Evolutionary conservation across 495 filamentous ascomycete species (phyloP), one percentile per base, ranked within the genome.

Genomic region (Hypoxylon fragiforme): DNA sequence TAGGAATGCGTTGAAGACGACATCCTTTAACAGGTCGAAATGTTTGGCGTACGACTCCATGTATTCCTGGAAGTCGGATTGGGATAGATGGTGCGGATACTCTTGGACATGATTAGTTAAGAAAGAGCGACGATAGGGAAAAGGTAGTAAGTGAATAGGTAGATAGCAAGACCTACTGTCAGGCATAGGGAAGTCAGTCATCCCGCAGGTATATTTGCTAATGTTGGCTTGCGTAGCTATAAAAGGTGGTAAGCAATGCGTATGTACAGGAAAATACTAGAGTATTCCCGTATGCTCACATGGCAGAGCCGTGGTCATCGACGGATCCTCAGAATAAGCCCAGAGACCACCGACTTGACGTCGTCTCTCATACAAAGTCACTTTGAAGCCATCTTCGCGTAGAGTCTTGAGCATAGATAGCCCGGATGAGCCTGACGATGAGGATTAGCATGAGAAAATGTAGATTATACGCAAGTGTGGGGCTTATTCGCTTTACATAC

Each of bases 311-410:
- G 68, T 60, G 0, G 68, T 71, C 41, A 62, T 55, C 6, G 45
- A 14, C 16, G 57, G 38, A 36, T 71, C 65, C 3, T 73, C 65
- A 28, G 64, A 55, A 54, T 66, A 74, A 8, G 64, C 65, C 72
- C 72, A 74, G 2, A 72, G 50, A 14, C 72, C 70, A 9, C 72
- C 72, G 28, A 74, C 64, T 19, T 57, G 55, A 19, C 50, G 34
- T 15, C 69, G 63, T 24, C 66, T 59, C 41, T 74, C 72, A 50
- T 64, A 74, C 12, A 57, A 44, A 1, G 65, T 72, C 12, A 65
- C 68, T 11, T 60, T 49, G 51, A 72, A 75, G 30, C 72, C 70
- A 55, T 72, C 69, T 38, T 70, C 67, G 22, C 62, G 62, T 13
- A 73, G 62, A 13, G 61, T 64, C 60, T 73, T 71, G 44, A 72